These are phyloP conservation scores for Taphrina confusa DNA, from an alignment of 1,139 yeast species.

Conservation along the genomic window DNA sequence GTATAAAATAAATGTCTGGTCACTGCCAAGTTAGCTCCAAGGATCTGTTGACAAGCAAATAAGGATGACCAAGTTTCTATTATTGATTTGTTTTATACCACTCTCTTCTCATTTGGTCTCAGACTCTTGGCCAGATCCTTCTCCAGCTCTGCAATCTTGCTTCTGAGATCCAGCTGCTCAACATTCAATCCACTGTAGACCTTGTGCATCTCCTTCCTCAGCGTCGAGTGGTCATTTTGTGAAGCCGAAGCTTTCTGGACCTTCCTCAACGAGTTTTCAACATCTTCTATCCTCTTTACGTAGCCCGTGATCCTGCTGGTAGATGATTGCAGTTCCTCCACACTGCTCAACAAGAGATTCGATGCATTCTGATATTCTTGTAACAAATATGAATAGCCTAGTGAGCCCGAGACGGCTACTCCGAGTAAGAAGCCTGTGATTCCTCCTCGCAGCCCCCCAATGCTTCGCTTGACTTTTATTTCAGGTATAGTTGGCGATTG, in stretches of 20 bases:
- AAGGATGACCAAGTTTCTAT: too few relatives aligned
- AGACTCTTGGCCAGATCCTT: slow-evolving; percentile 22
- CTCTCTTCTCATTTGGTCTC: slow-evolving; percentile 22
- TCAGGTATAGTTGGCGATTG: slow-evolving; percentile 22
- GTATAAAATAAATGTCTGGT: too few relatives aligned
- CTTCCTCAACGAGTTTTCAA: slow-evolving; percentile 31
- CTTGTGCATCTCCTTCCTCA: slow-evolving; percentile 36
- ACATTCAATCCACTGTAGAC: slow-evolving; percentile 30
- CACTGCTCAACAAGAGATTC: slow-evolving; percentile 22
- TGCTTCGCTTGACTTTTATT: slow-evolving; percentile 28
- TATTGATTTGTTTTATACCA: slow-evolving; percentile 2
- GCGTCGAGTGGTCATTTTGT: slow-evolving; percentile 26
- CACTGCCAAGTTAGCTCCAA: too few relatives aligned
- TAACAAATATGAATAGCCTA: slow-evolving; percentile 34
- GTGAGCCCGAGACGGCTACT: slow-evolving; percentile 31
- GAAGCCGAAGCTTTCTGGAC: slow-evolving; percentile 25
- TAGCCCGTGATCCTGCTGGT: slow-evolving; percentile 27
- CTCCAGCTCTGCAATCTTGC: slow-evolving; percentile 31
- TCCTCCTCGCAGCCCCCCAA: slow-evolving; percentile 33
- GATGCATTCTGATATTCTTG: slow-evolving; percentile 35
- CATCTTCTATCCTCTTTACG: slow-evolving; percentile 32
- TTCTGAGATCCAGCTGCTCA: slow-evolving; percentile 31
- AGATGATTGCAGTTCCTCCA: slow-evolving; percentile 34
- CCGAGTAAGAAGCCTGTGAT: slow-evolving; percentile 37
- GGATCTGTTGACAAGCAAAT: too few relatives aligned